These are phyloP conservation scores for Naganishia kalamii DNA, from an alignment of 768 basidiomycete species.

Conservation along the genomic window DNA sequence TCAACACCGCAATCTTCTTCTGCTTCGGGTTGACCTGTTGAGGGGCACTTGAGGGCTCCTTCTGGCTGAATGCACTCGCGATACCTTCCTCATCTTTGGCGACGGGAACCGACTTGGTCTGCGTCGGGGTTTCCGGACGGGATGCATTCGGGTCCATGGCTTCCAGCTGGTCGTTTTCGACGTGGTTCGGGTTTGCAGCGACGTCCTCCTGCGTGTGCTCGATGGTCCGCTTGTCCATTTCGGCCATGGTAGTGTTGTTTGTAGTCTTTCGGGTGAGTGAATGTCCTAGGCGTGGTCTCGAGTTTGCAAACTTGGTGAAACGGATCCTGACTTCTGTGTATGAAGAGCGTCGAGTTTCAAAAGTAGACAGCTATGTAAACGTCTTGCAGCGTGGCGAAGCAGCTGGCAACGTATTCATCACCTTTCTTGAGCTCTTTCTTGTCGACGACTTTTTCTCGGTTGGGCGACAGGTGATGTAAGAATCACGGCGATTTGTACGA, in stretches of 20 bases:
- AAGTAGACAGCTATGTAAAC: no score
- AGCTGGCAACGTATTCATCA: no score
- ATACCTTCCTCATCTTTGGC: slow-evolving; percentile 21
- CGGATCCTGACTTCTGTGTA: no score
- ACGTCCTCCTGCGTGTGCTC: slow-evolving; percentile 23
- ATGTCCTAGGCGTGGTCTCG: background rate
- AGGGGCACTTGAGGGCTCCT: background rate
- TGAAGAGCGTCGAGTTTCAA: no score
- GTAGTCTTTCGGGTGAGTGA: background rate
- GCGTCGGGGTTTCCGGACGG: background rate
- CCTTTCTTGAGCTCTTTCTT: no score
- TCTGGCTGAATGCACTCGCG: background rate
- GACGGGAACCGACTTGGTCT: slow-evolving; percentile 20
- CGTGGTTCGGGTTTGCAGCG: slow-evolving; percentile 26
- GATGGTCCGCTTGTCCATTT: slow-evolving; percentile 19
- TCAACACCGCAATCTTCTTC: slow-evolving; percentile 91
- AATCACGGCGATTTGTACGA: no score
- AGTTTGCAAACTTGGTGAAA: no score
- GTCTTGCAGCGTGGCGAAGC: no score
- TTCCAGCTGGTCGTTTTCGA: slow-evolving; percentile 27
- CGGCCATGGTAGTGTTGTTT: background rate
- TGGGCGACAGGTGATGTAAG: no score
- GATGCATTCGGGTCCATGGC: slow-evolving; percentile 22
- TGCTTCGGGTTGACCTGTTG: slow-evolving; percentile 25
- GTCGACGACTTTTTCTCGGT: no score